phyloP scores from a whole-genome alignment of 306 rosid species.

The Carpinus viminea region DNA sequence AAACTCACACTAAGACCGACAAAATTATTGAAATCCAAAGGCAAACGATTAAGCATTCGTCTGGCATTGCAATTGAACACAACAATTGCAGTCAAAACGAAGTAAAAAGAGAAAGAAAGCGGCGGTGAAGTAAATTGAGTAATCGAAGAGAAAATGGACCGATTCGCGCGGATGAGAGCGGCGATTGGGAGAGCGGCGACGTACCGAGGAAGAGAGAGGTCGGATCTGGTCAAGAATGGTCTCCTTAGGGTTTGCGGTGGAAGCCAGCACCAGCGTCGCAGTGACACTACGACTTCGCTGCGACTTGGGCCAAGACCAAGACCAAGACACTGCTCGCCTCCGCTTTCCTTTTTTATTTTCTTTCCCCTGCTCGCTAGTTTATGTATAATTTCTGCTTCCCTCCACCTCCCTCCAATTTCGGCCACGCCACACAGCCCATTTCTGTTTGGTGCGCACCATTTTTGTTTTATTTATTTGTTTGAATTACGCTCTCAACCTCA shows the following conservation, averaged over 20 bases:
- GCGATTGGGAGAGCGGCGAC: neutral
- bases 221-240: neutral
- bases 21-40: neutral
- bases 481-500: too few species aligned
- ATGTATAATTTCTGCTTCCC: neutral
- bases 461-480: too few species aligned
- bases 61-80: neutral
- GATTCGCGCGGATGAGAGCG: neutral
- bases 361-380: neutral
- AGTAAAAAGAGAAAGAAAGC: neutral
- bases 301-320: neutral
- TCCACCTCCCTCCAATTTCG: neutral
- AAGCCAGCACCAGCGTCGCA: neutral
- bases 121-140: neutral
- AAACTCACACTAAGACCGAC: neutral
- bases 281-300: neutral
- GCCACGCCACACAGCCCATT: neutral
- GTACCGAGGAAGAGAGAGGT: neutral
- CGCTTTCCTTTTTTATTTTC: neutral
- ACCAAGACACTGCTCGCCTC: neutral
- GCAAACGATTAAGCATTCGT: neutral
- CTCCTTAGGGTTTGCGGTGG: neutral
- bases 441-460: neutral
- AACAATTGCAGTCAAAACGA: neutral
- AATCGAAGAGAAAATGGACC: neutral